A percentile compares a stretch with the other conserved stretches of the same genome.
Evolutionary conservation across 768 basidiomycete genomes (phyloP).

Genomic region (Amanita phalloides): DNA sequence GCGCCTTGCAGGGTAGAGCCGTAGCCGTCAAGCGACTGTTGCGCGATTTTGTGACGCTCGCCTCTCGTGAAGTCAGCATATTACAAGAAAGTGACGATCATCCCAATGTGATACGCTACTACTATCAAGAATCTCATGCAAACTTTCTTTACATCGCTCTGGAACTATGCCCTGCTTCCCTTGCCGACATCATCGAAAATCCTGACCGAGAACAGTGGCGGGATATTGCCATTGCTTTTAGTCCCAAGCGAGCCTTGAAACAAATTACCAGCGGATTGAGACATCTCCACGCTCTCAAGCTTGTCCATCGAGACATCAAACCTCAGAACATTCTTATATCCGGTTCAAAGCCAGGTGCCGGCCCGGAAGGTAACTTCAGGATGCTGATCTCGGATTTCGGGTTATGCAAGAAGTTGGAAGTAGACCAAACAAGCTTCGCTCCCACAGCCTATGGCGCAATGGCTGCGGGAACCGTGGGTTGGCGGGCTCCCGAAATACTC

Average conservation of each 20-base stretch:
- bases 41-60: constrained; percentile 91
- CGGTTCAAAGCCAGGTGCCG: constrained; percentile 41
- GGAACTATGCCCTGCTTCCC: constrained; percentile 85
- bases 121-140: constrained; percentile 88
- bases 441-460: constrained; percentile 86
- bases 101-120: constrained; percentile 97
- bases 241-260: constrained; percentile 77
- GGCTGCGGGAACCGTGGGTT: constrained; percentile 91
- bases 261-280: constrained; percentile 84
- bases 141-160: constrained; percentile 98
- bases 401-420: constrained; percentile 87
- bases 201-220: constrained; percentile 58
- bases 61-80: constrained; percentile 86
- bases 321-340: constrained; percentile 96
- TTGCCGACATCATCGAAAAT: constrained; percentile 78
- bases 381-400: constrained; percentile 98
- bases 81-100: constrained; percentile 97
- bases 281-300: constrained; percentile 88
- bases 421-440: constrained; percentile 93
- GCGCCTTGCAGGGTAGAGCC: constrained; percentile 91
- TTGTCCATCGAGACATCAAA: constrained; percentile 98
- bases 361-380: constrained; percentile 34
- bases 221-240: constrained; percentile 71
- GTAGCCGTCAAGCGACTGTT: constrained; percentile 98
- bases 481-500: constrained; percentile 95